Conservation (phyloP, 2,329 filamentous ascomycete genomes). For the Sporothrix mexicana region DNA sequence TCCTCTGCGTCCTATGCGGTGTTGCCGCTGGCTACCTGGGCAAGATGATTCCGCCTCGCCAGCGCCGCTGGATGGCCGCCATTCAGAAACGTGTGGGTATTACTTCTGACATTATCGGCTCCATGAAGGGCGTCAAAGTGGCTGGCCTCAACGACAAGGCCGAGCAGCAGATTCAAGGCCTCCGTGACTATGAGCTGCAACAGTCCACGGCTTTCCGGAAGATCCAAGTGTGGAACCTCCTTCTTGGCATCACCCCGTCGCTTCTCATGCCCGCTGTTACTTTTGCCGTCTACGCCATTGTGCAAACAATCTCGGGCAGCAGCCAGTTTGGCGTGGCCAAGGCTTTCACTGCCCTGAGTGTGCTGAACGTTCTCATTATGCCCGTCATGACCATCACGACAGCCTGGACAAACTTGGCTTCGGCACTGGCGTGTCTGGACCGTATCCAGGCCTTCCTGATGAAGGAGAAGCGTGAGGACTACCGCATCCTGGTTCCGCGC, state of each 20-base stretch:
- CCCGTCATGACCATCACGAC: conserved; percentile 35
- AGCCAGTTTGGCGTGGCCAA: conserved; percentile 33
- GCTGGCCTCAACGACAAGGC: conserved; percentile 52
- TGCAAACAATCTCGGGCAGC: conserved; percentile 33
- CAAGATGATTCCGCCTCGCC: conserved; percentile 30
- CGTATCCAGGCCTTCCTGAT: conserved; percentile 36
- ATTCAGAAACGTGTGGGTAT: conserved; percentile 56
- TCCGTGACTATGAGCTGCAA: conserved; percentile 34
- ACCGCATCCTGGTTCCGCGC: conserved; percentile 30
- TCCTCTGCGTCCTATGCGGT: conserved; percentile 33
- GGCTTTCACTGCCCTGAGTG: conserved; percentile 34
- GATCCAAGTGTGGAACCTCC: conserved; percentile 29
- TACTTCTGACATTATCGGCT: conserved; percentile 54
- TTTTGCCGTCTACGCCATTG: conserved; percentile 35
- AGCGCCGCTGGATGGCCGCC: conserved; percentile 53
- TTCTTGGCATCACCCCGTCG: conserved; percentile 31
- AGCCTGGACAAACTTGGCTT: conserved; percentile 34
- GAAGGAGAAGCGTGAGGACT: conserved; percentile 35
- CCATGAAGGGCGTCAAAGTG: conserved; percentile 59
- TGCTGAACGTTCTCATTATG: conserved; percentile 34
- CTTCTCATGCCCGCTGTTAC: conserved; percentile 35
- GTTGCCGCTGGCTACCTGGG: conserved; percentile 23
- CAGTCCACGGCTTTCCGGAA: conserved; percentile 32
- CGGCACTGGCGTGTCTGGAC: conserved; percentile 35
- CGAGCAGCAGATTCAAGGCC: conserved; percentile 37